Conservation (phyloP, 1,284 basidiomycete species). For the Malassezia yamatoensis region DNA sequence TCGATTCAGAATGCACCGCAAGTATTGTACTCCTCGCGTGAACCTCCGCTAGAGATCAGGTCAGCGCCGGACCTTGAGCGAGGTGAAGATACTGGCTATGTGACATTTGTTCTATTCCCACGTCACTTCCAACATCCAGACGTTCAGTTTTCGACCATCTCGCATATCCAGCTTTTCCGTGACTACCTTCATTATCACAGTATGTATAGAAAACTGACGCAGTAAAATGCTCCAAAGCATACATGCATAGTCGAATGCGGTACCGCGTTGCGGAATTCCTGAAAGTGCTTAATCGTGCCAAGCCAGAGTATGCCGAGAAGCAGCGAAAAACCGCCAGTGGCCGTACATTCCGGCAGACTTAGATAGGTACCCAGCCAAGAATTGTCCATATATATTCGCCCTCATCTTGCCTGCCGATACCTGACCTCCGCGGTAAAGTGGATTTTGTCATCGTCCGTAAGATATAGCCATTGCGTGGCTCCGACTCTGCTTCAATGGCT, state of each 20-base stretch:
- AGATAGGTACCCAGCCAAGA: slow-evolving; percentile 10
- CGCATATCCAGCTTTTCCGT: slow-evolving; percentile 90
- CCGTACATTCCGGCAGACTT: slow-evolving; percentile 36
- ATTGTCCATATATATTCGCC: slow-evolving; percentile 16
- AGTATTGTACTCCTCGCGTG: slow-evolving; percentile 89
- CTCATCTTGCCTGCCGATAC: slow-evolving; percentile 15
- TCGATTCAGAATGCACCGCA: slow-evolving; percentile 94
- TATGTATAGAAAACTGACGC: slow-evolving; percentile 10
- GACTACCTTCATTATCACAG: slow-evolving; percentile 94
- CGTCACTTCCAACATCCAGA: slow-evolving; percentile 75
- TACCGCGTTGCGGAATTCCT: slow-evolving; percentile 90
- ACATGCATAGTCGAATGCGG: slow-evolving; percentile 97
- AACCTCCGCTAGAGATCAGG: slow-evolving; percentile 90
- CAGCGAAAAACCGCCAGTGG: slow-evolving; percentile 79
- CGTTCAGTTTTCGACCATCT: slow-evolving; percentile 74
- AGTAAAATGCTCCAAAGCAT: slow-evolving; percentile 97
- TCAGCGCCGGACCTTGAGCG: slow-evolving; percentile 69
- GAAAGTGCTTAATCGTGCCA: slow-evolving; percentile 95
- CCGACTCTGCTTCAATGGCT: neutral
- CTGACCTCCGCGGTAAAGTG: slow-evolving; percentile 5
- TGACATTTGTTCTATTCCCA: slow-evolving; percentile 96
- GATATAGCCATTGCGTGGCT: slow-evolving; percentile 4
- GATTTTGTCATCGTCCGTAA: neutral
- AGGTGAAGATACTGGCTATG: slow-evolving; percentile 88
- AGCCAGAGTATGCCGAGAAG: slow-evolving; percentile 70